Conservation (phyloP, 2,329 filamentous ascomycete species). For the Reticulascus tulasneorum region DNA sequence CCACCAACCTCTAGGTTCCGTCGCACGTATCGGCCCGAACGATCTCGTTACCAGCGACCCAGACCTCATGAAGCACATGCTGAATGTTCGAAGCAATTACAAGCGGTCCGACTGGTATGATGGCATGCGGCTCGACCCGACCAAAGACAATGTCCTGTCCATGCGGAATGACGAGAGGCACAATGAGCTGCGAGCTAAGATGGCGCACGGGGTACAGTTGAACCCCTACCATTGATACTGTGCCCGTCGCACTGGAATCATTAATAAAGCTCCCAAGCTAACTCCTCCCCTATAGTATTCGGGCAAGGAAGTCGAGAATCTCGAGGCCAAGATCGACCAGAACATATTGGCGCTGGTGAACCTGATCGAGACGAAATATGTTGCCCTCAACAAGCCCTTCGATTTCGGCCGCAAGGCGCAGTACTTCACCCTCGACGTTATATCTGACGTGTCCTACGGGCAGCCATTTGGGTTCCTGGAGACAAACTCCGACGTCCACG, state of each 20-base stretch:
- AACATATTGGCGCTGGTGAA: conserved; percentile 40
- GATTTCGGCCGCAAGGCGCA: conserved; percentile 45
- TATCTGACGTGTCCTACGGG: conserved; percentile 47
- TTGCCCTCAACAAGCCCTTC: conserved; percentile 34
- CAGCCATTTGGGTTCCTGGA: conserved; percentile 42
- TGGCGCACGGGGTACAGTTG: conserved; percentile 49
- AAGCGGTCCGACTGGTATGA: conserved; percentile 40
- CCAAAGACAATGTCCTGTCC: conserved; percentile 51
- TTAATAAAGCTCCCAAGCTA: not conserved
- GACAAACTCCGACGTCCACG: conserved; percentile 41
- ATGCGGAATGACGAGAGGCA: conserved; percentile 42
- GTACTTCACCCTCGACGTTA: conserved; percentile 51
- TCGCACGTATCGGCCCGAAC: conserved; percentile 40
- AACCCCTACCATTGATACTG: conserved; percentile 6
- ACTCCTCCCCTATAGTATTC: conserved; percentile 32
- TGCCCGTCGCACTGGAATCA: not conserved
- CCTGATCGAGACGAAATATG: conserved; percentile 40
- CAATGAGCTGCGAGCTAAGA: conserved; percentile 37
- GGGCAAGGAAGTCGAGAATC: conserved; percentile 46
- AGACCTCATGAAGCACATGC: conserved; percentile 32
- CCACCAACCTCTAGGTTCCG: conserved; percentile 20
- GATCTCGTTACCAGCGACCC: conserved; percentile 36
- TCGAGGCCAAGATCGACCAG: conserved; percentile 46
- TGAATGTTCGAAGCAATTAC: conserved; percentile 31
- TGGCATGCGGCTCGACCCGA: conserved; percentile 46